Base-by-base conservation (phyloP, 768 basidiomycete species). In the Leccinum subgranulosum region DNA sequence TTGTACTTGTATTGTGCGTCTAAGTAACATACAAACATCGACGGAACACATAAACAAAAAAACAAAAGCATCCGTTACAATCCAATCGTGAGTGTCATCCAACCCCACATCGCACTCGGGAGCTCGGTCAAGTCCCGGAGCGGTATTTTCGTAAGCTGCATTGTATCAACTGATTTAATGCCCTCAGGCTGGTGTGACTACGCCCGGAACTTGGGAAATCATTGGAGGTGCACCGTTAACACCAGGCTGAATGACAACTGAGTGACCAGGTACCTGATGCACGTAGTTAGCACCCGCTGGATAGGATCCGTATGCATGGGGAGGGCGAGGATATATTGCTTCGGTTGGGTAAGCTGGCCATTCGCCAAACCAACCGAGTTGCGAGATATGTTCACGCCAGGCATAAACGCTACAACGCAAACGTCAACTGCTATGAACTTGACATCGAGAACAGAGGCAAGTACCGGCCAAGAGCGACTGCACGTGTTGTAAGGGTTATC, bases 291-390 rank as follows among this genome's bases (percentile, higher is more conserved):
- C 73, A 54, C 73, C 73, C 33, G 59, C 62, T 36, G 61, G 49
- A 54, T 71, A 75, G 49, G 68, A 71, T 43, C 76, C 77, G 64
- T 77, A 74, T 47, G 60, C 39, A 33, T 70, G 63, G 14, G 63
- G 60, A 50, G 52, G 57, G 28, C 70, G 70, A 43, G 60, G 66
- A 46, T 63, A 59, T 23, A 65, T 3, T 17, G 60, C 49, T 52
- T 73, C 73, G 6, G 57, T 63, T 48, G 71, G 71, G 66, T 83
- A 86, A 39, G 85, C 86, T 23, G 87, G 87, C 62, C 76, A 75
- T 75, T 91, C 84, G 49, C 83, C 83, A 64, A 86, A 91, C 90
- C 90, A 91, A 2, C 85, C 86, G 10, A 92, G 78, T 62, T 90
- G 87, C 76, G 71, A 63, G 59, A 77, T 73, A 56, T 72, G 65